A percentile compares a stretch with the other conserved stretches of the same genome.
Evolutionary conservation across 345 rosid genomes (phyloP).

Genomic region (Anacardium occidentale): DNA sequence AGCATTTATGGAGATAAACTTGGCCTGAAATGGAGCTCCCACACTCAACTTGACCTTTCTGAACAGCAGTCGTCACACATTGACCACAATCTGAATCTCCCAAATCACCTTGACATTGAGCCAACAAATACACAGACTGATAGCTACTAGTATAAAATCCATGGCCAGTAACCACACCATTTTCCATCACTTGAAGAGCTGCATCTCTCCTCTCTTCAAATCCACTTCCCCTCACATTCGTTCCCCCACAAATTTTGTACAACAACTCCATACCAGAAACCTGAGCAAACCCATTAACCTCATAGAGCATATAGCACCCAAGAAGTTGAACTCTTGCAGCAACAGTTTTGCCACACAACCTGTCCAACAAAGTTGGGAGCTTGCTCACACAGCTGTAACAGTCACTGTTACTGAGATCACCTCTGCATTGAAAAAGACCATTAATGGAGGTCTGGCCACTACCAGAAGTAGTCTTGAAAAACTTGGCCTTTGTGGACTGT

Average conservation of each 20-base stretch:
- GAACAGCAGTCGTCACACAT: slow-evolving; percentile 73
- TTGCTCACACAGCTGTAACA: slow-evolving; percentile 92
- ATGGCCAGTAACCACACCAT: slow-evolving; percentile 68
- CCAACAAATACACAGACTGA: slow-evolving; percentile 66
- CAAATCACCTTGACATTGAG: slow-evolving; percentile 93
- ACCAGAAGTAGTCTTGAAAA: slow-evolving; percentile 81
- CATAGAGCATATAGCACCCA: slow-evolving; percentile 87
- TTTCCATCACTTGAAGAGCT: slow-evolving; percentile 62
- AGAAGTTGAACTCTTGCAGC: slow-evolving; percentile 82
- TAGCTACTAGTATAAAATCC: slow-evolving; percentile 74
- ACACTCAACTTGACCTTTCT: slow-evolving; percentile 90
- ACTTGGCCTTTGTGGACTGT: slow-evolving; percentile 76
- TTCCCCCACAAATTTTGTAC: slow-evolving; percentile 77
- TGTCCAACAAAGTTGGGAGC: slow-evolving; percentile 70
- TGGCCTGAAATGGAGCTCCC: slow-evolving; percentile 82
- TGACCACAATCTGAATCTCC: slow-evolving; percentile 92
- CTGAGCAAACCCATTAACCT: slow-evolving; percentile 76
- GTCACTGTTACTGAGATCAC: slow-evolving; percentile 68
- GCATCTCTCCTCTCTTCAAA: slow-evolving; percentile 86
- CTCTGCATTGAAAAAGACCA: slow-evolving; percentile 95
- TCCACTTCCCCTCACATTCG: slow-evolving; percentile 62
- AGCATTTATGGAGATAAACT: slow-evolving; percentile 86
- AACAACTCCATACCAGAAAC: slow-evolving; percentile 91
- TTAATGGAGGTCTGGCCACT: slow-evolving; percentile 67
- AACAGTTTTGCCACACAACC: slow-evolving; percentile 70